phyloP scores from a whole-genome alignment of 31 red algal species.

The Endocladia muricata region DNA sequence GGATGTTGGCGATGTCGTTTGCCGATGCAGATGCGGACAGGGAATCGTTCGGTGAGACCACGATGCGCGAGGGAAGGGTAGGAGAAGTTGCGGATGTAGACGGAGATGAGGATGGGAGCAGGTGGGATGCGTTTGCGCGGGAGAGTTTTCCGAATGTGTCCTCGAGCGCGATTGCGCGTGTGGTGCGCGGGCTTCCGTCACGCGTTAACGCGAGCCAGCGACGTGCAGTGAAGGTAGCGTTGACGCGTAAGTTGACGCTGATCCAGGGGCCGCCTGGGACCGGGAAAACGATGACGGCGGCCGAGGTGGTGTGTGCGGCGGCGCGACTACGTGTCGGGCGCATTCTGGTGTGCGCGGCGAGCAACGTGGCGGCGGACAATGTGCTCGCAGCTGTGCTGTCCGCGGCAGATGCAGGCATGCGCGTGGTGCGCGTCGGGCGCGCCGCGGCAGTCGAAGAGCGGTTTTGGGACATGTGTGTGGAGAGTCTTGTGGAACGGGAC shows the following conservation, averaged over 20 bases:
- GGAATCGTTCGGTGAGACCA: no score
- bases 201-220: slow-evolving; percentile 84
- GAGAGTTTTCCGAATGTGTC: no score
- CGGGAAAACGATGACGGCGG: slow-evolving; percentile 87
- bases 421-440: slow-evolving; percentile 84
- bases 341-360: slow-evolving; percentile 91
- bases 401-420: slow-evolving; percentile 76
- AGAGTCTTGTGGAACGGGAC: slow-evolving; percentile 83
- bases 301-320: slow-evolving; percentile 86
- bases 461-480: slow-evolving; percentile 65
- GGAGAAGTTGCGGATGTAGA: no score
- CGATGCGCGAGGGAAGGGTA: no score
- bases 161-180: no score
- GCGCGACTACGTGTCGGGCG: slow-evolving; percentile 61
- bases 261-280: slow-evolving; percentile 93
- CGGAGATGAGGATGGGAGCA: no score
- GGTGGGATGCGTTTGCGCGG: no score
- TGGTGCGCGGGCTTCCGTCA: no score
- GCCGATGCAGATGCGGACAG: no score
- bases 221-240: slow-evolving; percentile 70
- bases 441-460: slow-evolving; percentile 76
- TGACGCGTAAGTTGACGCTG: slow-evolving; percentile 71
- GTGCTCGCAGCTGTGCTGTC: slow-evolving; percentile 74
- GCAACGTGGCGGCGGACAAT: slow-evolving; percentile 92
- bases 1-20: no score